phyloP scores from a whole-genome alignment of 805 yeast genomes.

The Peterozyma xylosa region DNA sequence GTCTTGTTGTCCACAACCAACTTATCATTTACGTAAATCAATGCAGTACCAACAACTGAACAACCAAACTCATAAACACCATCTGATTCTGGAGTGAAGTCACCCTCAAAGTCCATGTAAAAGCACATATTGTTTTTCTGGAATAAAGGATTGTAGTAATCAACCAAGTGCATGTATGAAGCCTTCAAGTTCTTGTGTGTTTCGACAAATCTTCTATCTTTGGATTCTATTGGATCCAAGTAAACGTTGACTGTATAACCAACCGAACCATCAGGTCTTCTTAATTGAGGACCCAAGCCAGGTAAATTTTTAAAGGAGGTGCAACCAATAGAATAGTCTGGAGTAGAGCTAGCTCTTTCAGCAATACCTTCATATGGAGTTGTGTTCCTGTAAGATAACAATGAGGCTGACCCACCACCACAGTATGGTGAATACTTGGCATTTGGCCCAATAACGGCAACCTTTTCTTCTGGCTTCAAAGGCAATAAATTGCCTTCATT shows the following conservation, averaged over 20 bases:
- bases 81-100: conserved; percentile 36
- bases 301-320: conserved; percentile 7
- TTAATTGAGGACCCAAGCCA: conserved; percentile 7
- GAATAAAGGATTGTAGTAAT: conserved; percentile 15
- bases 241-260: conserved; percentile 7
- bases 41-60: conserved; percentile 46
- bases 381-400: conserved; percentile 35
- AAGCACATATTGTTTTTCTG: conserved; percentile 14
- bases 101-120: conserved; percentile 37
- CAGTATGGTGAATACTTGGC: conserved; percentile 39
- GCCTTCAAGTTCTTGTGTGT: conserved; percentile 14
- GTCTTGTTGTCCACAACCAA: conserved; percentile 50
- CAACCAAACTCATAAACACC: conserved; percentile 47
- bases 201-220: conserved; percentile 19
- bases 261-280: conserved; percentile 6
- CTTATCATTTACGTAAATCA: conserved; percentile 42
- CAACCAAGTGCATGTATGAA: conserved; percentile 13
- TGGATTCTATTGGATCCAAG: conserved; percentile 10
- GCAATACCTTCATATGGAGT: conserved; percentile 40
- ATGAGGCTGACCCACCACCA: conserved; percentile 54
- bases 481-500: conserved; percentile 42
- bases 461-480: conserved; percentile 26
- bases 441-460: conserved; percentile 50
- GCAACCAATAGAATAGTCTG: conserved; percentile 5
- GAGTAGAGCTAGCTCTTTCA: conserved; percentile 8